These are phyloP conservation scores for Fusarium clavum DNA, from an alignment of 2,329 filamentous ascomycete species.

Conservation along the genomic window DNA sequence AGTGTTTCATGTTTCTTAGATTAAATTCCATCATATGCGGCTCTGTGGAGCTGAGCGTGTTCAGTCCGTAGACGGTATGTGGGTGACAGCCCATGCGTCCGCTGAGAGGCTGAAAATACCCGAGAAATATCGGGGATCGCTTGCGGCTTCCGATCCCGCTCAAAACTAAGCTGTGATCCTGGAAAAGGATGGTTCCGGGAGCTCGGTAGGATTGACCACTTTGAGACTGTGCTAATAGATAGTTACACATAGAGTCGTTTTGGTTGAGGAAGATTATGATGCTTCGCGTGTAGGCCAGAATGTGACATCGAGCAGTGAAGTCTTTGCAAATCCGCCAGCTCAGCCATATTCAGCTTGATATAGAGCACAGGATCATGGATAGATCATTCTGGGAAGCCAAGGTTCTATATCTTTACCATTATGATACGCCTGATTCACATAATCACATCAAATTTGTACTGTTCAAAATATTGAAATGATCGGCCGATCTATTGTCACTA, in stretches of 20 bases:
- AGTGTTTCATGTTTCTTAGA: not conserved
- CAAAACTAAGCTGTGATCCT: not conserved
- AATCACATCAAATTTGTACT: not conserved
- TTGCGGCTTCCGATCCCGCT: not conserved
- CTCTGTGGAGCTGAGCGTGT: not conserved
- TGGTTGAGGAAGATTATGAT: not conserved
- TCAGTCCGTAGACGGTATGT: not conserved
- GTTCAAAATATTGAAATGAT: not conserved
- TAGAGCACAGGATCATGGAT: not conserved
- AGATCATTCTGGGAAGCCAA: not conserved
- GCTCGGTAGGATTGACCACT: not conserved
- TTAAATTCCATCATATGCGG: not conserved
- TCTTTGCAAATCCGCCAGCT: not conserved
- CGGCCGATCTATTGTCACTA: constrained; percentile 22
- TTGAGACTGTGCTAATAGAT: not conserved
- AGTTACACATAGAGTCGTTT: not conserved
- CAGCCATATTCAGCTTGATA: not conserved
- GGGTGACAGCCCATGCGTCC: not conserved
- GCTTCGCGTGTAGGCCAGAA: not conserved
- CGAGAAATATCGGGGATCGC: not conserved
- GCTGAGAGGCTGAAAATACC: not conserved
- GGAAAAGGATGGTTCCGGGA: not conserved
- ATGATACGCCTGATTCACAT: too few species aligned
- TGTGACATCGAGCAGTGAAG: not conserved
- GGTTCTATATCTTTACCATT: not conserved